A percentile compares a stretch with the other conserved stretches of the same genome.
Evolutionary conservation across 2,329 filamentous ascomycete genomes (phyloP).

Genomic region (Beauveria pseudobassiana): DNA sequence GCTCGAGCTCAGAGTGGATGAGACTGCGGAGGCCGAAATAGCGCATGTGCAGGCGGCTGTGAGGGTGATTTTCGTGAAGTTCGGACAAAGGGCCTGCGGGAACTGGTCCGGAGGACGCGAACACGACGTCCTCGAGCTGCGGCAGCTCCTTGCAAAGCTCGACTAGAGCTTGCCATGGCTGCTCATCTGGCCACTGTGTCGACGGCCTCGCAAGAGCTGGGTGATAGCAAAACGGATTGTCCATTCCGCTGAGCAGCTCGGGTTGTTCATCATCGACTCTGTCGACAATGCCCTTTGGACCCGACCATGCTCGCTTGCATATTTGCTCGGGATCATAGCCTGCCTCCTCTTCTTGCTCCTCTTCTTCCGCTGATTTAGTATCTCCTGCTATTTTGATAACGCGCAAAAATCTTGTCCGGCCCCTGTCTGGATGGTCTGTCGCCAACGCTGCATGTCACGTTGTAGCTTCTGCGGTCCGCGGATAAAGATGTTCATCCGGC

Average conservation of each 20-base stretch:
- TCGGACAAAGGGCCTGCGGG: neutral
- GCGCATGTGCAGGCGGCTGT: slow-evolving; percentile 5
- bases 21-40: slow-evolving; percentile 1
- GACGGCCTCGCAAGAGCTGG: neutral
- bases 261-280: too few species aligned
- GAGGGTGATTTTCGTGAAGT: neutral
- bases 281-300: too few species aligned
- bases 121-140: slow-evolving; percentile 3
- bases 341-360: neutral
- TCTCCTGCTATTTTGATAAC: slow-evolving; percentile 1
- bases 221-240: neutral
- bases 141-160: neutral
- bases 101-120: neutral
- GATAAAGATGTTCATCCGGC: neutral
- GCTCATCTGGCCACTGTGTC: slow-evolving; percentile 4
- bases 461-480: slow-evolving; percentile 2
- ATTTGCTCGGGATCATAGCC: neutral
- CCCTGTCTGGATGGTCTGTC: neutral
- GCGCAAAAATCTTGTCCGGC: neutral
- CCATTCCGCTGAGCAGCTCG: slow-evolving; percentile 3
- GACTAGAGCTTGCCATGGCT: slow-evolving; percentile 1
- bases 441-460: neutral
- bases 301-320: too few species aligned
- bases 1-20: neutral
- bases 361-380: neutral